These are phyloP conservation scores for Sugiyamaella novakii DNA, from an alignment of 1,139 yeast species.

Conservation along the genomic window DNA sequence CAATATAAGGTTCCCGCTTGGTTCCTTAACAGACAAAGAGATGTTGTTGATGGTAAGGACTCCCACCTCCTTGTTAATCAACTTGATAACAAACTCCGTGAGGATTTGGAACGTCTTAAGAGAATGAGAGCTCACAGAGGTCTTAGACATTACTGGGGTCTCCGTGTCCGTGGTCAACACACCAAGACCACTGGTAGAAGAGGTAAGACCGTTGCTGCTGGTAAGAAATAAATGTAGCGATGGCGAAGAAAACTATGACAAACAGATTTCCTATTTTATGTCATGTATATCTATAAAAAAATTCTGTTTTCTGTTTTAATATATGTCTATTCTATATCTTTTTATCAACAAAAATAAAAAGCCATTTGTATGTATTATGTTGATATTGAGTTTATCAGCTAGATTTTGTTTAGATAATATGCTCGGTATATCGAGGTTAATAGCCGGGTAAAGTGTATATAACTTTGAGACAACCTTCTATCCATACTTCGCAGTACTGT, in stretches of 20 bases:
- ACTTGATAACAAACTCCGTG: conserved; percentile 99
- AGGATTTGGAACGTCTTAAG: conserved; percentile 99
- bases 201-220: conserved; percentile 54
- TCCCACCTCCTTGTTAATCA: conserved; percentile 98
- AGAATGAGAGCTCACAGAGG: conserved; percentile 99
- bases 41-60: conserved; percentile 98
- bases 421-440: background rate
- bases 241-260: background rate
- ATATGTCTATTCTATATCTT: conserved; percentile 9
- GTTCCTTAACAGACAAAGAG: conserved; percentile 99
- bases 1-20: conserved; percentile 99
- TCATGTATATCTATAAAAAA: conserved; percentile 15
- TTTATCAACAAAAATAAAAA: conserved; percentile 6
- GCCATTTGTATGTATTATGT: background rate
- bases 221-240: conserved; percentile 36
- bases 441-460: background rate
- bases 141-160: conserved; percentile 99
- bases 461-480: too few species aligned
- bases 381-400: background rate
- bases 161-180: conserved; percentile 96
- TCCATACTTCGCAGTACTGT: background rate
- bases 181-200: conserved; percentile 99
- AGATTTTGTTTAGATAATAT: too few species aligned
- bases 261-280: conserved; percentile 5
- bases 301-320: conserved; percentile 11